phyloP scores from a whole-genome alignment of 208 protist species.

The Acanthamoeba sp. region DNA sequence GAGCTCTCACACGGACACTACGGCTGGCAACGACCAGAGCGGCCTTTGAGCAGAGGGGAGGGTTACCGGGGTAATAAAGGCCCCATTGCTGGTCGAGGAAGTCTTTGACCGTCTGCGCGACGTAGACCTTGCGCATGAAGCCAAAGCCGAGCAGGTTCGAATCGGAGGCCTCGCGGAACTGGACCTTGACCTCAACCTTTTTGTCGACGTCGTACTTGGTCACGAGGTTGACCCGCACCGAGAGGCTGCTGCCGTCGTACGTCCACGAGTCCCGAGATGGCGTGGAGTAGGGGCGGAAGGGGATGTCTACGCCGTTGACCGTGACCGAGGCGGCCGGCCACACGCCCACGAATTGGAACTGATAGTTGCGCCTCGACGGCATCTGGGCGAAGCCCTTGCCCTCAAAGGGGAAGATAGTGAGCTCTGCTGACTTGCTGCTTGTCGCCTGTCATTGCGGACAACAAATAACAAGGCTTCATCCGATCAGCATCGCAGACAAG shows the following conservation, averaged over 20 bases:
- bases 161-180: not conserved
- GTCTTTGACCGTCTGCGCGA: conserved; percentile 56
- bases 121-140: conserved; percentile 67
- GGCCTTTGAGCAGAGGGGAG: too few relatives aligned
- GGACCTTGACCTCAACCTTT: conserved; percentile 13
- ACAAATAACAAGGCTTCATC: too few relatives aligned
- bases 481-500: too few relatives aligned
- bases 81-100: conserved; percentile 32
- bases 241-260: conserved; percentile 47
- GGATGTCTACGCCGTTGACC: conserved; percentile 37
- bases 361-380: conserved; percentile 34
- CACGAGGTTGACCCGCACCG: conserved; percentile 57
- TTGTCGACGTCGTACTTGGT: conserved; percentile 41
- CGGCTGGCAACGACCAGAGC: too few relatives aligned
- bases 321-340: conserved; percentile 45
- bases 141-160: conserved; percentile 39
- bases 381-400: conserved; percentile 30
- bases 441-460: not conserved
- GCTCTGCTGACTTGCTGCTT: not conserved
- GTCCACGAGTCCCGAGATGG: conserved; percentile 38
- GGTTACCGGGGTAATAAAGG: conserved; percentile 26
- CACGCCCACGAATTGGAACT: conserved; percentile 52
- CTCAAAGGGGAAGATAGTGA: conserved; percentile 52
- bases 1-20: too few relatives aligned
- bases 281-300: conserved; percentile 53